These are phyloP conservation scores for Lactifluus volemus DNA, from an alignment of 768 basidiomycete genomes.

Conservation along the genomic window DNA sequence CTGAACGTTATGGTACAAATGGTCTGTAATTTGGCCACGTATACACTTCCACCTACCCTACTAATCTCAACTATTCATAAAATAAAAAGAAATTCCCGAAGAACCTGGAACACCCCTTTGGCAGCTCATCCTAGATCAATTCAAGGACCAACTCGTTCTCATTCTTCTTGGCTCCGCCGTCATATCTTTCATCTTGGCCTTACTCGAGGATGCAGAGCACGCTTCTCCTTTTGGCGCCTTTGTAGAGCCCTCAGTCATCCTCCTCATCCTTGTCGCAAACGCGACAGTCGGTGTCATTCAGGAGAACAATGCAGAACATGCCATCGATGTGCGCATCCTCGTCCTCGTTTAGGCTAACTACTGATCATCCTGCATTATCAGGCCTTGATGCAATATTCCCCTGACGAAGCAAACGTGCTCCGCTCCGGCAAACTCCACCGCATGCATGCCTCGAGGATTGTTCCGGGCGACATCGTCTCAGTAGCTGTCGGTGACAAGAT, in stretches of 20 bases:
- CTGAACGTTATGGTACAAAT: conserved; percentile 15
- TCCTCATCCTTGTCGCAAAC: conserved; percentile 93
- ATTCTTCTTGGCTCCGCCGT: conserved; percentile 92
- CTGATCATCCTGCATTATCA: conserved; percentile 26
- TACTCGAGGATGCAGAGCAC: conserved; percentile 71
- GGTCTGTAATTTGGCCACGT: conserved; percentile 4
- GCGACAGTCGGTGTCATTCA: conserved; percentile 97
- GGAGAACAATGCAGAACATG: conserved; percentile 92
- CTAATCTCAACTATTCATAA: background rate
- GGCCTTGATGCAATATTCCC: conserved; percentile 96
- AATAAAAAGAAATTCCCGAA: conserved; percentile 91
- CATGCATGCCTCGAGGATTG: conserved; percentile 81
- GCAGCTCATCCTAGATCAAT: conserved; percentile 96
- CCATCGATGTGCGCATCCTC: conserved; percentile 74
- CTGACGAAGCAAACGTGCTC: conserved; percentile 88
- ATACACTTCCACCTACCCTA: background rate
- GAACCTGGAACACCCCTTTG: conserved; percentile 86
- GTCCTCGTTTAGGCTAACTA: background rate
- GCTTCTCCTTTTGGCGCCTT: conserved; percentile 72
- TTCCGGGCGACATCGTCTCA: conserved; percentile 89
- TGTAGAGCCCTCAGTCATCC: conserved; percentile 91
- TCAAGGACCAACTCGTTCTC: conserved; percentile 97
- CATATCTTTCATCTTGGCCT: conserved; percentile 85
- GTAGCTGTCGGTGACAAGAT: conserved; percentile 93
- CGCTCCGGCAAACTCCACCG: conserved; percentile 61